Conservation (phyloP, 768 basidiomycete species). For the Tylopilus felleus region DNA sequence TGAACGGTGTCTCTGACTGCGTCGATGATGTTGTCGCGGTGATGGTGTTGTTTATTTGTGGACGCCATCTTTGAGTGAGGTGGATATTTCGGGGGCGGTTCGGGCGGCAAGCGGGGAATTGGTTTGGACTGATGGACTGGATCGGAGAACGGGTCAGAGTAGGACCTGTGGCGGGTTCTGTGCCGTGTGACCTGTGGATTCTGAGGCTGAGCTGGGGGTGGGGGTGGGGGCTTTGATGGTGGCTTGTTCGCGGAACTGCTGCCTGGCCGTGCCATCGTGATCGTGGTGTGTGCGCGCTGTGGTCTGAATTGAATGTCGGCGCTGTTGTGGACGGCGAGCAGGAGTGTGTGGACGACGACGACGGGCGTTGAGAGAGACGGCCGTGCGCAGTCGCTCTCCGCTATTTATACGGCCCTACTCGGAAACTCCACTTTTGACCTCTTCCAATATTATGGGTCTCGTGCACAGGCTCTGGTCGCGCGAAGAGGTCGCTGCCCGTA, state of each 20-base stretch:
- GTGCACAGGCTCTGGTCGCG: conserved; percentile 39
- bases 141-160: conserved; percentile 56
- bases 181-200: conserved; percentile 23
- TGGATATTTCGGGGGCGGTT: conserved; percentile 31
- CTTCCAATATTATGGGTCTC: conserved; percentile 29
- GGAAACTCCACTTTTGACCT: not conserved
- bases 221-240: conserved; percentile 22
- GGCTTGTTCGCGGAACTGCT: conserved; percentile 24
- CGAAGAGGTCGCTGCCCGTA: conserved; percentile 61
- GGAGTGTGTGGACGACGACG: not conserved
- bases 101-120: conserved; percentile 42
- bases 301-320: conserved; percentile 5
- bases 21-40: conserved; percentile 48
- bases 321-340: conserved; percentile 8
- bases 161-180: conserved; percentile 41
- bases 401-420: conserved; percentile 27
- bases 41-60: conserved; percentile 30
- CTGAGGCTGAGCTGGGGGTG: conserved; percentile 12
- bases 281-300: conserved; percentile 27
- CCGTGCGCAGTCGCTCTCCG: not conserved
- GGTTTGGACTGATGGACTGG: conserved; percentile 28
- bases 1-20: conserved; percentile 69
- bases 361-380: conserved; percentile 3
- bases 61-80: conserved; percentile 26
- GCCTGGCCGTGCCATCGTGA: conserved; percentile 20